These are phyloP conservation scores for Cenchrus americanus DNA, from an alignment of 176 grass and related monocot genomes.

Conservation along the genomic window DNA sequence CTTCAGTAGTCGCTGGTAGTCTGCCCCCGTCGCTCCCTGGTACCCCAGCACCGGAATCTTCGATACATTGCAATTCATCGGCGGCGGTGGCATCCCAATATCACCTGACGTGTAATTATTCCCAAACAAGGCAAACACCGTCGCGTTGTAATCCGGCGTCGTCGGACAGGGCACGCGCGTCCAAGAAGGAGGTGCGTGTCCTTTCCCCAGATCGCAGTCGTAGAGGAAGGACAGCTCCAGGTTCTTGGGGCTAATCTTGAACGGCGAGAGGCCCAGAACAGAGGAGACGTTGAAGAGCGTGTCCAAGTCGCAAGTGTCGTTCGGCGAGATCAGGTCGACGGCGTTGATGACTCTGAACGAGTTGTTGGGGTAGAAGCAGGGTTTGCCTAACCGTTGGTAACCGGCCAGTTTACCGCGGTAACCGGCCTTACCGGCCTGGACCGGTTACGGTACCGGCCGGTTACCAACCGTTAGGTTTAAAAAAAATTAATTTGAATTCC, in stretches of 20 bases:
- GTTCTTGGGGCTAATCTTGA: slow-evolving; percentile 36
- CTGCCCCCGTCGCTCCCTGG: neutral
- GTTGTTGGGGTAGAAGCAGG: neutral
- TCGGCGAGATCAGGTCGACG: no score
- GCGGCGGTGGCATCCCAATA: neutral
- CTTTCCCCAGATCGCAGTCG: neutral
- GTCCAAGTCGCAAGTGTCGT: neutral
- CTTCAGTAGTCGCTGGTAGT: slow-evolving; percentile 34
- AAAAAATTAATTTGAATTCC: no score
- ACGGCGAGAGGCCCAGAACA: slow-evolving; percentile 37
- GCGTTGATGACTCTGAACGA: no score
- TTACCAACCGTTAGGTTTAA: no score
- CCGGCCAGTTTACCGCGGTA: no score
- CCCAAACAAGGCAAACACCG: neutral
- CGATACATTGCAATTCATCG: neutral
- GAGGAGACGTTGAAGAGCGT: neutral
- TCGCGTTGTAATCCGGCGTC: no score
- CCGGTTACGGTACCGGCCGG: no score
- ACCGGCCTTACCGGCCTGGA: no score
- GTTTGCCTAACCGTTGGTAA: no score
- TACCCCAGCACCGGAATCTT: neutral
- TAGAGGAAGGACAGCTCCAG: slow-evolving; percentile 51
- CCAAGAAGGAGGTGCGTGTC: neutral
- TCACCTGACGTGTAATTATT: neutral
- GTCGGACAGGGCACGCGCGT: neutral